A percentile compares a stretch with the other conserved stretches of the same genome.
phyloP scores from a whole-genome alignment of 2,329 filamentous ascomycete species.

The Colletotrichum australisinense region DNA sequence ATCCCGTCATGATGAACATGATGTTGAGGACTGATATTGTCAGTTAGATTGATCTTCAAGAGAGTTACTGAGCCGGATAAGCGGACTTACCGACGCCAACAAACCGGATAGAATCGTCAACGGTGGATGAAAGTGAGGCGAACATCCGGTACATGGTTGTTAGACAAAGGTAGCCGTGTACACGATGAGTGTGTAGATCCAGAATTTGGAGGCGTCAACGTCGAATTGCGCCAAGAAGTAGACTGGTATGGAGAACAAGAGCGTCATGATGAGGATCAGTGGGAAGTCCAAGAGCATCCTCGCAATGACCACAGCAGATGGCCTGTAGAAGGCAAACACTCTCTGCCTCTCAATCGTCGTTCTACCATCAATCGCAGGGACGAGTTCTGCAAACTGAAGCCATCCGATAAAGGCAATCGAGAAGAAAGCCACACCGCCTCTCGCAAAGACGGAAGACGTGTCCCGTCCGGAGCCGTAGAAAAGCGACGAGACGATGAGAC shows the following conservation, averaged over 20 bases:
- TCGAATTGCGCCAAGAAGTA: conserved; percentile 34
- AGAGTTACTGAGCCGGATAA: neutral
- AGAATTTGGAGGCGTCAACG: conserved; percentile 33
- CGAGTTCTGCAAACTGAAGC: conserved; percentile 34
- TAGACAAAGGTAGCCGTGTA: conserved; percentile 30
- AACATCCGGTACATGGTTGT: conserved; percentile 47
- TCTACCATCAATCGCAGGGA: conserved; percentile 24
- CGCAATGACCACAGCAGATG: conserved; percentile 31
- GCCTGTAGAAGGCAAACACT: conserved; percentile 33
- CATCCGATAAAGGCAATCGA: conserved; percentile 36
- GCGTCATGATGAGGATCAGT: conserved; percentile 24
- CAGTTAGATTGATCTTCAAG: neutral
- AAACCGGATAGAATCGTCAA: conserved; percentile 70
- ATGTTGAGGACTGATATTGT: conserved; percentile 59
- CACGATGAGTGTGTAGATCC: conserved; percentile 30
- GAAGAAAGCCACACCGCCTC: conserved; percentile 24
- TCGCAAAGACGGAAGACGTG: conserved; percentile 25
- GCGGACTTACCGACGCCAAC: conserved; percentile 28
- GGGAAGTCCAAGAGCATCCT: conserved; percentile 28
- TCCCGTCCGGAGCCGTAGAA: conserved; percentile 74
- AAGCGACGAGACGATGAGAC: conserved; percentile 80
- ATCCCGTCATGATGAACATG: conserved; percentile 76
- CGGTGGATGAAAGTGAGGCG: conserved; percentile 67
- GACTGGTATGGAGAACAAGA: conserved; percentile 24
- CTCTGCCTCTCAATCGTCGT: conserved; percentile 31